A percentile compares a stretch with the other conserved stretches of the same genome.
phyloP scores from a whole-genome alignment of 1,139 yeast genomes.

The Nakaseomyces glabratus region DNA sequence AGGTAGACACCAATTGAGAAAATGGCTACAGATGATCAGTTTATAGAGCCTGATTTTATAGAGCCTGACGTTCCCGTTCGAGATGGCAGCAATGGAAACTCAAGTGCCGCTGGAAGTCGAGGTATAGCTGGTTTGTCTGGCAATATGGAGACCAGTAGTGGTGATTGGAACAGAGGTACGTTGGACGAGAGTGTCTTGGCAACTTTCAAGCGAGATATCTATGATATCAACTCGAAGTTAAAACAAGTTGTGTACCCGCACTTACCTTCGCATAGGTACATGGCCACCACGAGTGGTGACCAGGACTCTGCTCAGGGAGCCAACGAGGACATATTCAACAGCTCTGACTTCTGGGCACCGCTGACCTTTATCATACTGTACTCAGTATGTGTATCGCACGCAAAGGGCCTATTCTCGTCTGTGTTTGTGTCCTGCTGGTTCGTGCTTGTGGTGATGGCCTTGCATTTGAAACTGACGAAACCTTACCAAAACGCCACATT shows the following conservation, averaged over 20 bases:
- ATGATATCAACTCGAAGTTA: conserved; percentile 27
- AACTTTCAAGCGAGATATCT: conserved; percentile 28
- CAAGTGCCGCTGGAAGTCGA: neutral
- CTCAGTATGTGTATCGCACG: conserved; percentile 25
- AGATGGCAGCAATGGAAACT: conserved; percentile 6
- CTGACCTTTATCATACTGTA: conserved; percentile 25
- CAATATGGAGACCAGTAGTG: conserved; percentile 7
- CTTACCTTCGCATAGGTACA: conserved; percentile 17
- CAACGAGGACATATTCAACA: conserved; percentile 13
- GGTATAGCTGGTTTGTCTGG: conserved; percentile 7
- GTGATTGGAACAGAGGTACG: conserved; percentile 23
- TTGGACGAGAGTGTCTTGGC: conserved; percentile 26
- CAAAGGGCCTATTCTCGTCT: conserved; percentile 25
- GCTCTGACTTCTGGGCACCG: conserved; percentile 31
- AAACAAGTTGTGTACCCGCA: conserved; percentile 30
- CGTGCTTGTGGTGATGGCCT: conserved; percentile 23
- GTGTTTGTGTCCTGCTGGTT: conserved; percentile 28
- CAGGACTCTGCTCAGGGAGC: conserved; percentile 8
- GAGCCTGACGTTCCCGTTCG: conserved; percentile 16
- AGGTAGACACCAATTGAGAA: conserved; percentile 7
- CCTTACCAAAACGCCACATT: conserved; percentile 17
- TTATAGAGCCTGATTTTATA: conserved; percentile 22
- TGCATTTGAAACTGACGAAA: conserved; percentile 24
- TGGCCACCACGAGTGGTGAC: conserved; percentile 4
- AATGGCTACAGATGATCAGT: conserved; percentile 6